These are phyloP conservation scores for Heracleum sosnowskyi DNA, from an alignment of 129 eudicot species.

Conservation along the genomic window DNA sequence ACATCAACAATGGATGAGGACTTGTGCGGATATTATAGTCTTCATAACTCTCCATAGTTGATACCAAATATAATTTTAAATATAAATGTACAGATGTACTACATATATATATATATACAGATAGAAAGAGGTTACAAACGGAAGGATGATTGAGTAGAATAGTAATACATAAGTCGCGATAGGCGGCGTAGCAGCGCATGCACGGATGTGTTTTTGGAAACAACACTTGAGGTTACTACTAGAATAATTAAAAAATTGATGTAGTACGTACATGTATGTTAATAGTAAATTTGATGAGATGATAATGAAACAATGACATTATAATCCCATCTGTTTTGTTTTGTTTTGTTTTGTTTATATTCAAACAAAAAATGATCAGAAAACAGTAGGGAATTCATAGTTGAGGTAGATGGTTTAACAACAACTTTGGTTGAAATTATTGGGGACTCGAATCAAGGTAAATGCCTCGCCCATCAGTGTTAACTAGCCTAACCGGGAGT, in stretches of 20 bases:
- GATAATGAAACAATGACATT: not conserved
- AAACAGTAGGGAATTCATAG: not conserved
- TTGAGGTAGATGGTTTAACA: not conserved
- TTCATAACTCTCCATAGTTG: not conserved
- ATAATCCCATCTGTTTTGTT: constrained; percentile 1
- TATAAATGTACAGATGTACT: not conserved
- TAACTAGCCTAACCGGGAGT: not conserved
- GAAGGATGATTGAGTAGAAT: not conserved
- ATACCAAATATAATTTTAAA: not conserved
- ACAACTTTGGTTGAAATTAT: not conserved
- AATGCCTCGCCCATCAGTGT: not conserved
- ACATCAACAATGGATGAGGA: constrained; percentile 26
- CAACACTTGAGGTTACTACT: not conserved
- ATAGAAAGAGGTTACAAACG: not conserved
- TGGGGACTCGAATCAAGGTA: not conserved
- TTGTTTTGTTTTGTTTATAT: too few relatives aligned
- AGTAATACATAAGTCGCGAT: not conserved
- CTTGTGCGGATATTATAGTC: not conserved
- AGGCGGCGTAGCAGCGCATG: constrained; percentile 7
- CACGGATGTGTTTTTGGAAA: constrained; percentile 3
- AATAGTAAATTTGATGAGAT: not conserved
- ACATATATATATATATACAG: not conserved
- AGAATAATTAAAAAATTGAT: not conserved
- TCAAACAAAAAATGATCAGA: not conserved
- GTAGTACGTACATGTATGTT: not conserved